These are phyloP conservation scores for Penicillium sp. DNA, from an alignment of 2,329 filamentous ascomycete species.

Conservation along the genomic window DNA sequence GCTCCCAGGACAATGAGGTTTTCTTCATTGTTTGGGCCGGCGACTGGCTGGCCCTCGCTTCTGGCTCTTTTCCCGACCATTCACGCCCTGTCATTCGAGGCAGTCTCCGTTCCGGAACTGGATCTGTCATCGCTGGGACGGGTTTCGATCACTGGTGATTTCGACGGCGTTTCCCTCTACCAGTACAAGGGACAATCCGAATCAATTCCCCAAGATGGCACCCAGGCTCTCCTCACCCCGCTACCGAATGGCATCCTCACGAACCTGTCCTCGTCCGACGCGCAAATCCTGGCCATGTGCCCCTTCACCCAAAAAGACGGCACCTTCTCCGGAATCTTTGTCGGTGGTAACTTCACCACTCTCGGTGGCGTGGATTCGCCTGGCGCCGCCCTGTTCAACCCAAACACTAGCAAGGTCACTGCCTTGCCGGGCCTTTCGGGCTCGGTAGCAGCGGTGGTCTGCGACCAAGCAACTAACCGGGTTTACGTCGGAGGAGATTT, in stretches of 20 bases:
- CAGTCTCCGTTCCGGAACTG: constrained; percentile 49
- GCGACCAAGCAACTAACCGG: constrained; percentile 73
- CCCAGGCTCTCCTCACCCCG: constrained; percentile 75
- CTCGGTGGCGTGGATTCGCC: constrained; percentile 73
- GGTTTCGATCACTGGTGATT: constrained; percentile 84
- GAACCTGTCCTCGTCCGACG: constrained; percentile 74
- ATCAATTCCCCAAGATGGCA: constrained; percentile 64
- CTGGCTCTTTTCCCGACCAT: constrained; percentile 29
- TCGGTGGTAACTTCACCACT: constrained; percentile 95
- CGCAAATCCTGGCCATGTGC: constrained; percentile 86
- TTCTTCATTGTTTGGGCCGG: constrained; percentile 48
- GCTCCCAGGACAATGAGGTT: constrained; percentile 45
- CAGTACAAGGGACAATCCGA: constrained; percentile 79
- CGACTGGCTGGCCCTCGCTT: constrained; percentile 40
- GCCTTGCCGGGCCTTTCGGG: constrained; percentile 81
- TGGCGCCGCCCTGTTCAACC: constrained; percentile 79
- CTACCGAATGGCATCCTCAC: constrained; percentile 84
- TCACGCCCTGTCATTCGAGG: constrained; percentile 38
- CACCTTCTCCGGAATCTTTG: constrained; percentile 69
- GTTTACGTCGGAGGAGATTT: constrained; percentile 93
- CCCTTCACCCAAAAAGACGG: constrained; percentile 69
- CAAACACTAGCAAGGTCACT: constrained; percentile 67
- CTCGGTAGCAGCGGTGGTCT: constrained; percentile 77
- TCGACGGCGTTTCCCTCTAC: constrained; percentile 87
- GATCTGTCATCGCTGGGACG: constrained; percentile 77